Base-by-base conservation (phyloP, 2,329 filamentous ascomycete species). In the Tolypocladium amazonense region DNA sequence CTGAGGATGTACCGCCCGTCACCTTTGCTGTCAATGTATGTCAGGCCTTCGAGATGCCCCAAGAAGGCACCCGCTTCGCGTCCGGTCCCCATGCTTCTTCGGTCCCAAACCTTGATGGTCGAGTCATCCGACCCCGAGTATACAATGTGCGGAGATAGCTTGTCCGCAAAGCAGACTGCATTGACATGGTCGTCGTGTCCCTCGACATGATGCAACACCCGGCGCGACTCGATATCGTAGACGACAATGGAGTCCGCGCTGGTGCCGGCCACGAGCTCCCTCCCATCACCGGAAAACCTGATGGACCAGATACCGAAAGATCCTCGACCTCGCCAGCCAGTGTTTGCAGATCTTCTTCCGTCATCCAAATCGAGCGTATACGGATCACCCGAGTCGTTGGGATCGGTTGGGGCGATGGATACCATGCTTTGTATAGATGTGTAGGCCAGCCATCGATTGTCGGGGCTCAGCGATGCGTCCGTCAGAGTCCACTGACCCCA, bases 101-200 rank as follows among this genome's bases (percentile, higher is more conserved):
- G 84, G 70, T 99, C 94, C 94, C 94, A 99, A 2, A 99, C 91
- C 69, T 96, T 96, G 67, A 97, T 83, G 0, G 91, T 95, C 2
- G 89, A 88, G 70, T 99, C 94, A 69, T 99, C 94, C 0, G 92
- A 96, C 25, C 94, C 94, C 0, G 92, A 97, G 75, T 97, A 97
- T 3, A 99, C 80, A 62, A 97, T 93, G 70, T 99, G 92, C 1
- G 94, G 93, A 0, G 90, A 95, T 37, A 84, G 83, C 62, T 86
- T 87, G 73, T 97, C 92, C 1, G 92, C 94, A 68, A 96, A 97
- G 73, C 92, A 97, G 0, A 99, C 94, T 5, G 94, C 94, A 67
- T 97, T 99, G 59, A 97, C 93, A 71, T 99, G 92, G 66, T 95
- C 85, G 5, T 84, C 77, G 69, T 99, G 94, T 0, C 91, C 92